phyloP scores from a whole-genome alignment of 1,139 yeast genomes.

The Debaryomyces nepalensis region DNA sequence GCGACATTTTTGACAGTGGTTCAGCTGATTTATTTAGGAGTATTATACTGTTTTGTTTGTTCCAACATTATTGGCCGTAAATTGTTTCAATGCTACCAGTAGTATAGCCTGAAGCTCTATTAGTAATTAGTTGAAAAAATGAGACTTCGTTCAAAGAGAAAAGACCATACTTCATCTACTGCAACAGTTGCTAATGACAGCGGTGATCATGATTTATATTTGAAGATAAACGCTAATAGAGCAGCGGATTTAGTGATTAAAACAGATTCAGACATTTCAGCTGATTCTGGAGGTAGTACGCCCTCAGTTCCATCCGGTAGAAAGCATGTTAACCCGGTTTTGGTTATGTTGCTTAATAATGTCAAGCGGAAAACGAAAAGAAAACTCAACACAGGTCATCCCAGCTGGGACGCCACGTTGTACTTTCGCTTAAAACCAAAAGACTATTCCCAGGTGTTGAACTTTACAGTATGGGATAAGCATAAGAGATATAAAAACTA shows the following conservation, averaged over 20 bases:
- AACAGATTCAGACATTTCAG: conserved; percentile 10
- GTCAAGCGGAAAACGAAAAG: conserved; percentile 35
- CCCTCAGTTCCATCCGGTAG: conserved; percentile 10
- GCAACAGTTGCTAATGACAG: background rate
- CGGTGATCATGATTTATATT: conserved; percentile 23
- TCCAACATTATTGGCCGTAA: background rate
- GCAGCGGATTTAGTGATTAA: conserved; percentile 44
- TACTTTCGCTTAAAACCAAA: conserved; percentile 34
- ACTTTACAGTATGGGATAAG: conserved; percentile 51
- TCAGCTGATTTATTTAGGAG: background rate
- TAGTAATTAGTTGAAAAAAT: conserved; percentile 1
- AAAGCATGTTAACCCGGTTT: conserved; percentile 40
- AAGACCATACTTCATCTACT: conserved; percentile 3
- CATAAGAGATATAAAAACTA: conserved; percentile 52
- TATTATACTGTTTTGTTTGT: background rate
- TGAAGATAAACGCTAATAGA: conserved; percentile 41
- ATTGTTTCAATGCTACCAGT: conserved; percentile 1
- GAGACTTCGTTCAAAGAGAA: conserved; percentile 9
- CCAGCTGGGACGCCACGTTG: conserved; percentile 51
- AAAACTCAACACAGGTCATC: conserved; percentile 45
- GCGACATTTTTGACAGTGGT: conserved; percentile 1
- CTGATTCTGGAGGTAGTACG: conserved; percentile 5
- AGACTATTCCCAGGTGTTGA: conserved; percentile 37
- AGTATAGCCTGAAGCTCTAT: background rate
- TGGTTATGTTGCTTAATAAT: conserved; percentile 40